Evolutionary conservation across 2,329 filamentous ascomycete species (phyloP).

Genomic region (Clarireedia homoeocarpa): DNA sequence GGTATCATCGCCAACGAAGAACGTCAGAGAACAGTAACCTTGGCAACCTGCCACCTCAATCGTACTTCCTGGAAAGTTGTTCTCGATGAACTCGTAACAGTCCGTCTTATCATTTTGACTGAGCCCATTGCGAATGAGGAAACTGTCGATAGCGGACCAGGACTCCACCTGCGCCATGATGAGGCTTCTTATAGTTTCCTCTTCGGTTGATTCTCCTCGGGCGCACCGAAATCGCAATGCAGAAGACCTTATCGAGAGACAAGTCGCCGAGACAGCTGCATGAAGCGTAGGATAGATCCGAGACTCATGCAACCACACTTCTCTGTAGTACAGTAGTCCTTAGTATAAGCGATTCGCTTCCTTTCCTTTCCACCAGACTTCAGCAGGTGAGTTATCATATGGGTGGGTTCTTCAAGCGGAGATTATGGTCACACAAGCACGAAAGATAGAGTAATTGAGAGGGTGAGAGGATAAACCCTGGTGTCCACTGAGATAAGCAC

Average conservation of each 20-base stretch:
- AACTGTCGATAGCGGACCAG: constrained; percentile 14
- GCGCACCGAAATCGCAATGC: not conserved
- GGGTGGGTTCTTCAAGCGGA: too few relatives aligned
- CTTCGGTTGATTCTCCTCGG: not conserved
- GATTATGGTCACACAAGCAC: not conserved
- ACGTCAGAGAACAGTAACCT: constrained; percentile 46
- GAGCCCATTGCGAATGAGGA: constrained; percentile 24
- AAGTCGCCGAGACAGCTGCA: too few relatives aligned
- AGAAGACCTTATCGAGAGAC: not conserved
- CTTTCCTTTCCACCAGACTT: too few relatives aligned
- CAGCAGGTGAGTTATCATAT: not conserved
- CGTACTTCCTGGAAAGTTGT: constrained; percentile 27
- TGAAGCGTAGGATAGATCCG: too few relatives aligned
- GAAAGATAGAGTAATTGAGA: not conserved
- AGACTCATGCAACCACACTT: too few relatives aligned
- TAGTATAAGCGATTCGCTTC: too few relatives aligned
- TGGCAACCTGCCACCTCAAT: constrained; percentile 34
- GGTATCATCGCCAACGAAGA: constrained; percentile 32
- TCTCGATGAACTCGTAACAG: constrained; percentile 30
- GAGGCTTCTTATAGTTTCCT: not conserved
- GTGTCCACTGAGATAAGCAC: not conserved
- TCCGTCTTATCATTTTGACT: constrained; percentile 12
- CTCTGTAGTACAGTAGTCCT: too few relatives aligned
- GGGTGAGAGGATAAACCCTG: not conserved
- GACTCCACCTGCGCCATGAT: not conserved